Percentiles rank a stretch among this genome's conserved stretches.
These are phyloP conservation scores for Hericium coralloides DNA, from an alignment of 768 basidiomycete genomes.

Conservation along the genomic window DNA sequence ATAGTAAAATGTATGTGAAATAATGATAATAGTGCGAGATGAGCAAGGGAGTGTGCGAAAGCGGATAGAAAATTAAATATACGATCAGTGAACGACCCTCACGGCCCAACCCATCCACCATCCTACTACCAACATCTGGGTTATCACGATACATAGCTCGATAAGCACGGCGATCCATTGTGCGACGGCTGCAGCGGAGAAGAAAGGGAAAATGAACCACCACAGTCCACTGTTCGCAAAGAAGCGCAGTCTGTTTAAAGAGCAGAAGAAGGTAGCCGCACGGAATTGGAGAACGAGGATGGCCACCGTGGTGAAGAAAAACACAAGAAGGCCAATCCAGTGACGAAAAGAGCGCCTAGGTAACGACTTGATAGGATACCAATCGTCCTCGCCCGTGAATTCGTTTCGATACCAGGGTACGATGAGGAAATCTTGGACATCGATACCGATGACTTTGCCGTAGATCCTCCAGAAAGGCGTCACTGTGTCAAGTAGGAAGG, in stretches of 20 bases:
- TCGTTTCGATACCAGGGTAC: constrained; percentile 79
- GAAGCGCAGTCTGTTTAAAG: constrained; percentile 46
- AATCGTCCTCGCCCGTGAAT: constrained; percentile 68
- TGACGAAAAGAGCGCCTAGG: constrained; percentile 60
- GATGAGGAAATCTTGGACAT: constrained; percentile 73
- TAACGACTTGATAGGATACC: constrained; percentile 48
- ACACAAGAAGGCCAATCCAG: constrained; percentile 52
- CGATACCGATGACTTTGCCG: constrained; percentile 74
- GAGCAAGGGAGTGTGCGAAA: neutral
- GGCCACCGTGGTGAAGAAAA: constrained; percentile 39
- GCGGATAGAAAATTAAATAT: neutral
- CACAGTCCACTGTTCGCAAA: constrained; percentile 55
- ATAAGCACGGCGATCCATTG: constrained; percentile 60
- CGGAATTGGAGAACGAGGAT: constrained; percentile 48
- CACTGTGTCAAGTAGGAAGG: constrained; percentile 65
- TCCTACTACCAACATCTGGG: constrained; percentile 46
- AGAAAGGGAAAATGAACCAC: constrained; percentile 54
- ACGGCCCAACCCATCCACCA: constrained; percentile 78
- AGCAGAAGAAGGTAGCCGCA: constrained; percentile 45
- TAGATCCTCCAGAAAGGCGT: constrained; percentile 78
- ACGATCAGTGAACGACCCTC: constrained; percentile 33
- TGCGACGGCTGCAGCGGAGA: constrained; percentile 53
- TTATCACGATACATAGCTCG: constrained; percentile 47
- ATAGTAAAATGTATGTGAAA: neutral
- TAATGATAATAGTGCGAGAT: neutral